Percentiles rank a stretch among this genome's conserved stretches.
Conservation (phyloP, 805 yeast species). For the Grigorovia humatica region DNA sequence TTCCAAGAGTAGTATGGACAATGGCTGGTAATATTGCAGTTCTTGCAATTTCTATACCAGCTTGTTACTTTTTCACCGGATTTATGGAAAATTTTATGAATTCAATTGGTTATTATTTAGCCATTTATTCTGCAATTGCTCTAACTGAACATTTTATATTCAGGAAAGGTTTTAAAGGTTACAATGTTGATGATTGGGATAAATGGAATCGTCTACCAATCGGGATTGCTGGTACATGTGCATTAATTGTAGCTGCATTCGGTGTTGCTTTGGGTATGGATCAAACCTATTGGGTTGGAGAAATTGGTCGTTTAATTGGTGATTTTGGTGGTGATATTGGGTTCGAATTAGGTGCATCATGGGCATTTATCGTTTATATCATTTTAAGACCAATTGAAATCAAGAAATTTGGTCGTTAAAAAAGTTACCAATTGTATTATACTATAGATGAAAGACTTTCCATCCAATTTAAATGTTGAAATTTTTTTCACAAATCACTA, state of each 20-base stretch:
- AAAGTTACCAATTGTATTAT: too few relatives aligned
- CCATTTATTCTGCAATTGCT: conserved; percentile 1
- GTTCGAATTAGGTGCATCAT: conserved; percentile 2
- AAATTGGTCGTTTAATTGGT: conserved; percentile 2
- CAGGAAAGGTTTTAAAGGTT: conserved; percentile 1
- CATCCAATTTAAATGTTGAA: too few relatives aligned
- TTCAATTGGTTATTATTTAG: conserved; percentile 3
- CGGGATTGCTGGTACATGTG: conserved; percentile 1
- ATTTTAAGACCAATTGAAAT: conserved; percentile 2
- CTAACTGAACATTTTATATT: conserved; percentile 1
- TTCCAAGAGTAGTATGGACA: conserved; percentile 4
- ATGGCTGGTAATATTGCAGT: conserved; percentile 3
- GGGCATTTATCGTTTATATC: conserved; percentile 2
- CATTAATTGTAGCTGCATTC: conserved; percentile 2
- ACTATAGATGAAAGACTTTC: too few relatives aligned
- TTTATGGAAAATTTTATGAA: conserved; percentile 5
- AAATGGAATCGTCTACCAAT: background rate
- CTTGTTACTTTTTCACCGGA: conserved; percentile 2
- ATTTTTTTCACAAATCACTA: too few relatives aligned
- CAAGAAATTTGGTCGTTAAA: conserved; percentile 3
- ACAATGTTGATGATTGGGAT: background rate
- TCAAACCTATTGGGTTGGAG: conserved; percentile 4
- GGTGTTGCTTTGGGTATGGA: conserved; percentile 5
- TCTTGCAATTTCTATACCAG: conserved; percentile 2
- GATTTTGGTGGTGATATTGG: conserved; percentile 4